Base-by-base conservation (phyloP, 495 filamentous ascomycete species). In the Penicillium nucicola region DNA sequence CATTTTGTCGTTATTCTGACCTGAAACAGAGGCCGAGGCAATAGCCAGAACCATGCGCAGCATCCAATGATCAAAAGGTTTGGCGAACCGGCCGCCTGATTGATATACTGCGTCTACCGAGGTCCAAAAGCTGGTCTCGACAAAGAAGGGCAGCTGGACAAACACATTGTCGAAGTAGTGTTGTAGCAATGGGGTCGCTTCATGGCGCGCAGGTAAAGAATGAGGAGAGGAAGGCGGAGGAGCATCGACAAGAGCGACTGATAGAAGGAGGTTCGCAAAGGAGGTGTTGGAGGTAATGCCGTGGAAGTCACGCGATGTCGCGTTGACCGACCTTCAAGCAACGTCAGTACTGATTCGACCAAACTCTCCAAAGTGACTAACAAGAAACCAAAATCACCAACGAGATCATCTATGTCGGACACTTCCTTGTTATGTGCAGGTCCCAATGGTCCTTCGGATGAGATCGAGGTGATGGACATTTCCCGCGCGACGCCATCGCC, bases 41-140 rank as follows among this genome's bases (percentile, higher is more conserved):
- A 95, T 87, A 10, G 90, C 92, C 8, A 97, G 75, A 4, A 95
- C 88, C 86, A 96, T 88, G 57, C 88, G 89, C 25, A 96, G 75
- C 13, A 85, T 84, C 85, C 88, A 97, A 59, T 86, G 80, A 51
- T 97, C 90, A 42, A 86, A 80, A 13, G 86, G 81, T 34, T 80
- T 83, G 5, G 88, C 83, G 30, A 78, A 71, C 15, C 77, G 77
- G 23, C 72, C 70, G 13, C 80, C 77, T 42, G 80, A 75, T 50
- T 83, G 77, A 64, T 96, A 96, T 7, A 96, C 76, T 14, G 83
- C 83, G 60, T 92, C 86, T 9, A 96, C 77, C 5, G 90, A 85
- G 18, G 81, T 79, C 65, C 86, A 87, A 38, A 96, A 79, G 39
- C 68, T 78, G 1, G 85, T 82, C 60, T 92, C 89, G 7, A 84